phyloP scores from a whole-genome alignment of 805 yeast species.

The Hanseniaspora nectarophila region DNA sequence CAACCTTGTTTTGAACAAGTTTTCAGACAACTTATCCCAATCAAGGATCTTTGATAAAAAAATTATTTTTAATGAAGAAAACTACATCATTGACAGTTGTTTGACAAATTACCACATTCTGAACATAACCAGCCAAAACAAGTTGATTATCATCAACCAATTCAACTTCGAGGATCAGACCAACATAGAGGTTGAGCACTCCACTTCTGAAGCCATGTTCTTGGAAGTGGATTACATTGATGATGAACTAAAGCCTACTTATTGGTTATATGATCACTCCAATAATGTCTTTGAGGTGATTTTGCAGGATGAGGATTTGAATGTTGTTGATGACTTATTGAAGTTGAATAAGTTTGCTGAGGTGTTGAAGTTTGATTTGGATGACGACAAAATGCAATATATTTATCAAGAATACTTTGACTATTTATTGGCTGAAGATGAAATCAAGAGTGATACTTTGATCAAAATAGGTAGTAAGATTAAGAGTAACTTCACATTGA shows the following conservation, averaged over 20 bases:
- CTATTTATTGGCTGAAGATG: slow-evolving; percentile 25
- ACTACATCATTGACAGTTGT: not conserved
- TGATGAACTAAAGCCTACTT: slow-evolving; percentile 34
- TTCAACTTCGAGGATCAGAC: slow-evolving; percentile 37
- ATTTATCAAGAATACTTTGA: slow-evolving; percentile 48
- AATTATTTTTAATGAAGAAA: slow-evolving; percentile 23
- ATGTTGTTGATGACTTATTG: slow-evolving; percentile 62
- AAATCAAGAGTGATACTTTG: slow-evolving; percentile 26
- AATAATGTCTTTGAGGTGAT: slow-evolving; percentile 58
- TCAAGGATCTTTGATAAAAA: slow-evolving; percentile 7
- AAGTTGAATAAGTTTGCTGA: slow-evolving; percentile 45
- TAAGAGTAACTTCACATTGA: slow-evolving; percentile 32
- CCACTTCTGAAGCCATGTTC: slow-evolving; percentile 34
- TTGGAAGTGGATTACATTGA: slow-evolving; percentile 38
- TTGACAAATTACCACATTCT: slow-evolving; percentile 47
- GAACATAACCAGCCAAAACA: slow-evolving; percentile 32
- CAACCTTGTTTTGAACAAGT: slow-evolving; percentile 37
- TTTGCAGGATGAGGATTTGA: slow-evolving; percentile 53
- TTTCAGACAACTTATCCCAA: slow-evolving; percentile 19
- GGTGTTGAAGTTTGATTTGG: slow-evolving; percentile 40
- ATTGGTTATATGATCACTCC: slow-evolving; percentile 56
- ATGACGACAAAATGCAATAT: slow-evolving; percentile 32
- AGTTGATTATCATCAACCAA: slow-evolving; percentile 38
- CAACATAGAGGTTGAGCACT: slow-evolving; percentile 26
- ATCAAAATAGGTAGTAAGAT: slow-evolving; percentile 47